phyloP scores from a whole-genome alignment of 441 rosid genomes.

The Adansonia gregorii region DNA sequence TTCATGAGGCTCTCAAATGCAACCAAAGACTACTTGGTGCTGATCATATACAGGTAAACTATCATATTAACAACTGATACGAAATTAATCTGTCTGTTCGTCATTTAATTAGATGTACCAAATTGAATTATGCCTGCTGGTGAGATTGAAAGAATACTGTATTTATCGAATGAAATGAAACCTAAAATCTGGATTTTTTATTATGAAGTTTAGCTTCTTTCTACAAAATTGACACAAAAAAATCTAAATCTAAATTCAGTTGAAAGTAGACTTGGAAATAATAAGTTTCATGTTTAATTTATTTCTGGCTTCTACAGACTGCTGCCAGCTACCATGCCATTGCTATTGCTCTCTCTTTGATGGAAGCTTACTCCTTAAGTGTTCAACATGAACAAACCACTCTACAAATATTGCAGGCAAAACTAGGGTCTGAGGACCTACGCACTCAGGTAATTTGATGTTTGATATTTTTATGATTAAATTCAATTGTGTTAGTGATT shows the following conservation, averaged over 20 bases:
- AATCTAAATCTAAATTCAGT: slow-evolving; percentile 15
- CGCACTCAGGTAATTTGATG: slow-evolving; percentile 62
- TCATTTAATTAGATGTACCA: slow-evolving; percentile 2
- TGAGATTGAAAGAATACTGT: background rate
- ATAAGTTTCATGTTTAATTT: slow-evolving; percentile 21
- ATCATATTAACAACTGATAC: slow-evolving; percentile 16
- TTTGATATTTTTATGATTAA: slow-evolving; percentile 17
- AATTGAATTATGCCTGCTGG: background rate
- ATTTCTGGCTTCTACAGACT: slow-evolving; percentile 55
- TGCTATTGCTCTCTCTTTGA: slow-evolving; percentile 80
- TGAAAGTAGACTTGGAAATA: background rate
- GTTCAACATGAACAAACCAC: slow-evolving; percentile 89
- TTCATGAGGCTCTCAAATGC: slow-evolving; percentile 85
- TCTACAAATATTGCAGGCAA: slow-evolving; percentile 77
- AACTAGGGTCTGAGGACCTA: slow-evolving; percentile 76
- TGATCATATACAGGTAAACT: slow-evolving; percentile 75
- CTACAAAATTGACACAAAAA: background rate
- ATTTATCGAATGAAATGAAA: background rate
- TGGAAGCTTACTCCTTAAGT: slow-evolving; percentile 77
- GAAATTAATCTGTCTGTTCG: background rate
- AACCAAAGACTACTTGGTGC: slow-evolving; percentile 78
- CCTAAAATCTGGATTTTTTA: background rate
- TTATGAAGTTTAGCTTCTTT: background rate
- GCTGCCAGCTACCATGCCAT: slow-evolving; percentile 91
- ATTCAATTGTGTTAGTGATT: slow-evolving; percentile 8